Evolutionary conservation across 192 early-diverging fungal genomes (phyloP).

Genomic region (Backusella westeae): DNA sequence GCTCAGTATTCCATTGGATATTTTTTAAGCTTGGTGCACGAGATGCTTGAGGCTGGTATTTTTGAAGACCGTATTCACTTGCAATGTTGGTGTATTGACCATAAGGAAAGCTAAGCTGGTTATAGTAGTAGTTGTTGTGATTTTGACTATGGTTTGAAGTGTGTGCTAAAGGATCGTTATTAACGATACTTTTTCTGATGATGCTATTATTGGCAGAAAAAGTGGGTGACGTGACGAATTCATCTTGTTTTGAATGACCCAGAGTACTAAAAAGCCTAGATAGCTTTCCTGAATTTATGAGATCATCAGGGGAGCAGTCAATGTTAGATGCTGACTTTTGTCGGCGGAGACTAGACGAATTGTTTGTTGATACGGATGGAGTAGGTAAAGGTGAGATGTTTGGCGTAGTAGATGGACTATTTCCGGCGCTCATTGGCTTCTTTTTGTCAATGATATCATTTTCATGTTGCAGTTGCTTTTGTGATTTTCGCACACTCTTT

Average conservation of each 20-base stretch:
- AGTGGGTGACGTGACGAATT: neutral
- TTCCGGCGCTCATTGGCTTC: neutral
- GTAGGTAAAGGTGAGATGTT: slow-evolving; percentile 3
- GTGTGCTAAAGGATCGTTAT: neutral
- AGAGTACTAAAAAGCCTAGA: slow-evolving; percentile 8
- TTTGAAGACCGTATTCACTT: slow-evolving; percentile 9
- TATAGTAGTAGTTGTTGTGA: neutral
- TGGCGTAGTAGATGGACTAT: neutral
- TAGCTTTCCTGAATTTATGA: neutral
- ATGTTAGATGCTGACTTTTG: slow-evolving; percentile 9
- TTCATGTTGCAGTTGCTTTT: slow-evolving; percentile 11
- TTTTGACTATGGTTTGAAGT: neutral
- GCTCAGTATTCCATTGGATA: slow-evolving; percentile 13
- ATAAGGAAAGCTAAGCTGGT: slow-evolving; percentile 1
- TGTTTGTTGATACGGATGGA: slow-evolving; percentile 8
- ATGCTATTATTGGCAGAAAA: neutral
- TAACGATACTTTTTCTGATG: neutral
- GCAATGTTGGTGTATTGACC: neutral
- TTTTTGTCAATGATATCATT: slow-evolving; percentile 6
- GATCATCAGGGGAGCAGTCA: neutral
- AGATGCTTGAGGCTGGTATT: neutral
- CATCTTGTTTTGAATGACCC: neutral
- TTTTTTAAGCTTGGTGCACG: neutral
- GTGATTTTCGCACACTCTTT: slow-evolving; percentile 4
- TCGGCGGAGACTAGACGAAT: neutral